Evolutionary conservation across 495 filamentous ascomycete species (phyloP).

Genomic region (Clavariopsis aquatica): DNA sequence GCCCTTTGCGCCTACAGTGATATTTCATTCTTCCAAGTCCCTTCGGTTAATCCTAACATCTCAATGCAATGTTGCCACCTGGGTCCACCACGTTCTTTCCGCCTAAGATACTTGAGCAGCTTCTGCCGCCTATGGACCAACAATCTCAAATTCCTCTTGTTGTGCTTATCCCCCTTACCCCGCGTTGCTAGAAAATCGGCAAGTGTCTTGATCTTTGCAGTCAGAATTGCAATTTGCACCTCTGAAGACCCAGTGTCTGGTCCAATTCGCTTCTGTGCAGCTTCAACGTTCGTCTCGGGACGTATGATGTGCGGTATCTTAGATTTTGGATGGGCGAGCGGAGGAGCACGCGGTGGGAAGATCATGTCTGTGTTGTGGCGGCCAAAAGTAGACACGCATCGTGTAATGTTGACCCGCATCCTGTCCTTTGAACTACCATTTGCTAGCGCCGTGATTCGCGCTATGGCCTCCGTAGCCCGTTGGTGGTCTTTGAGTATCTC

Average conservation of each 20-base stretch:
- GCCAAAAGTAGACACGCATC: constrained; percentile 85
- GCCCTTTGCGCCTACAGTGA: constrained; percentile 58
- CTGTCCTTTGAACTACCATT: constrained; percentile 76
- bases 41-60: constrained; percentile 81
- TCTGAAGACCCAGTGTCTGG: constrained; percentile 91
- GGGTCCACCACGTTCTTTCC: constrained; percentile 85
- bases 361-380: constrained; percentile 81
- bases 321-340: constrained; percentile 4
- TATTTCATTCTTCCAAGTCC: constrained; percentile 85
- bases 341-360: constrained; percentile 57
- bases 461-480: constrained; percentile 65
- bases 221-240: constrained; percentile 97
- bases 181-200: constrained; percentile 58
- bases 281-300: constrained; percentile 33
- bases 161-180: constrained; percentile 76
- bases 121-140: constrained; percentile 90
- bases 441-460: constrained; percentile 70
- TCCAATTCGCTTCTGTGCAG: constrained; percentile 69
- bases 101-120: constrained; percentile 77
- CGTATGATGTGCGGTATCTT: constrained; percentile 15
- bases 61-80: constrained; percentile 82
- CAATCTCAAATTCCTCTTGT: constrained; percentile 83
- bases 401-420: constrained; percentile 73
- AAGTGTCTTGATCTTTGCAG: constrained; percentile 84
- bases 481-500: constrained; percentile 47